Evolutionary conservation across 495 filamentous ascomycete genomes (phyloP), one percentile per base, ranked within the genome.

Genomic region (Penicillium herquei): DNA sequence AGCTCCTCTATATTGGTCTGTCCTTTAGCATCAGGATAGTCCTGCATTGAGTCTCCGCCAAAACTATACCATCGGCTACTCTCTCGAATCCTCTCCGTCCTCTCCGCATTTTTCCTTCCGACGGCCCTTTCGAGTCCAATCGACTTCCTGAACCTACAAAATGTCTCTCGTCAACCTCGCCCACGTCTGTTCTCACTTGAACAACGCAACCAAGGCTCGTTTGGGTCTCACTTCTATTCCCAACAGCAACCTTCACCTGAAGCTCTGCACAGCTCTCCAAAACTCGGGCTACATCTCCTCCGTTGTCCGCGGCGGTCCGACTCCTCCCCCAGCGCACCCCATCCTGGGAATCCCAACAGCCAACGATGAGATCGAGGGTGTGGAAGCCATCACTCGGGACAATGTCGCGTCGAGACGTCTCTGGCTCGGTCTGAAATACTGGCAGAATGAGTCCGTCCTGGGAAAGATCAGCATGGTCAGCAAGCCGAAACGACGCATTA

Each of bases 361-460:
- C 40, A 68, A 69, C 40, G 72, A 73, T 44, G 67, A 66, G n/a
- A 42, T 59, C 44, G 62, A 69, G 46, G 57, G 54, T 17, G 52
- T 73, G 14, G 83, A 86, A 61, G 77, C 82, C 0, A 80, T 92
- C 43, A 96, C 91, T 21, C 83, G 85, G 50, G 83, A 79, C 59
- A 98, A 97, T 72, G 78, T 92, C 6, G 79, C 90, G 2, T 81
- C 81, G 37, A 75, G 92, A 63, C 79, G 94, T 45, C 72, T 98
- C 7, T 98, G 94, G 94, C 63, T 98, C 8, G 92, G 91, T 8
- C 71, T 98, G 63, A 98, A 98, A 77, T 98, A 98, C 78, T 91
- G 82, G 82, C 85, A 91, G 63, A 90, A 90, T 65, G 76, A 89
- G 67, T 90, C 95, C 3, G 94, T 98, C 47, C 65, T 98, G 52